Evolutionary conservation across 306 rosid species (phyloP), one percentile per base, ranked within the genome.

Genomic region (Luffa aegyptiaca): DNA sequence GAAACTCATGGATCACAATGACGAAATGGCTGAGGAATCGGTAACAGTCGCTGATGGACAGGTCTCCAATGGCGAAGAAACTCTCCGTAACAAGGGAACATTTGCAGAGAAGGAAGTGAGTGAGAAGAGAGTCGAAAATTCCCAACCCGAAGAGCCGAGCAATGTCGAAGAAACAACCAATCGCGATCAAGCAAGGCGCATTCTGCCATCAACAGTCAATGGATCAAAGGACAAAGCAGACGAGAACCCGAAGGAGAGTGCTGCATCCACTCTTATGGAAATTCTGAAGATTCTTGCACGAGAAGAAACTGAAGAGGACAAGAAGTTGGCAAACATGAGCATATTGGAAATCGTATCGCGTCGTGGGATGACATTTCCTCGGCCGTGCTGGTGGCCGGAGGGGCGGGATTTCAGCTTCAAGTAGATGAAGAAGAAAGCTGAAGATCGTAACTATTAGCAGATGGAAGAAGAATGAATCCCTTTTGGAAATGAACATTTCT

Each of bases 371-470:
- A n/a, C 52, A 68, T 68, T 68, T 42, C 52, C 75, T 18, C 52
- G 52, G 75, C 75, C 75, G 33, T 68, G 75, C 42, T 68, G 75
- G 75, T 68, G 75, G 75, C 52, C 75, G 75, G 75, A 37, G 26
- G 46, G 11, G 71, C 0, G 10, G 11, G 72, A 17, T 36, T 65
- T 3, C 75, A 11, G 31, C 35, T 68, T n/a, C 35, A 20, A 42
- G 36, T 41, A 68, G 52, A 63, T 51, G 56, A 42, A 42, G 46
- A 42, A 42, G 46, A 58, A 10, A 58, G 14, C 0, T 12, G 44
- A 33, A 63, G 70, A 13, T 51, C 18, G 39, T 31, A 61, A 61
- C 10, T 58, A 58, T 58, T 58, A 58, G 64, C 33, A 20, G 35
- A 8, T 58, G 37, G 66, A 61, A 10, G 66, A 61, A 61, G 41